Base-by-base conservation (phyloP, 345 rosid species). In the Gossypium bickii region DNA sequence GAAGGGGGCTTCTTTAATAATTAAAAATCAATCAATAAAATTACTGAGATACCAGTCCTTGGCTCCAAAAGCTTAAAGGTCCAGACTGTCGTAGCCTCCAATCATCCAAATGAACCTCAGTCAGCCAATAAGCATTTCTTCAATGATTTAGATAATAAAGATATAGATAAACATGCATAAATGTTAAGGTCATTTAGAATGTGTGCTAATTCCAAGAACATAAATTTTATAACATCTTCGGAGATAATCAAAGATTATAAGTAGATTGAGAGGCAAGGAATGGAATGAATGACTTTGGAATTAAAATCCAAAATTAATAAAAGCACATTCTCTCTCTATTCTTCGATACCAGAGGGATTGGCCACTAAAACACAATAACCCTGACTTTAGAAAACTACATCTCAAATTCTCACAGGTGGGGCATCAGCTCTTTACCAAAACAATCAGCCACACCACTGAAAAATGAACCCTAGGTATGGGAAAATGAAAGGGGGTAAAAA, bases 371-470 rank as follows among this genome's bases (percentile, higher is more conserved):
- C 79, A 74, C 79, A 71, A 29, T 63, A 70, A 79, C 63, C 70
- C 79, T 67, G 77, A 74, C 73, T 63, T 70, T 59, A 60, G 22
- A 55, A 55, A 79, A 49, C 77, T 84, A 84, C 81, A 84, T 67
- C 78, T 79, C 77, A 71, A 84, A 80, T 73, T 74, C 72, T 74
- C 72, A 60, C 70, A 66, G 85, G 87, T 69, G 85, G 85, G 89
- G 88, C 87, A 74, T 81, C 78, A 76, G 75, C 85, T 82, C 86
- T 80, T 55, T 74, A 77, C 84, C 92, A 85, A 88, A 84, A 87
- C 85, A 82, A 80, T 81, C 76, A 20, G 84, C 89, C 86, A 20
- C 86, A 82, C 90, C 89, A 67, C 16, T 17, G 68, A 69, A 84
- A 57, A 79, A 85, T 76, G 78, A 78, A 74, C 76, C 90, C 90